Percentiles rank a stretch among this genome's conserved stretches.
Evolutionary conservation across 148 eudicot species (phyloP).

Genomic region (Suaeda aralocaspica): DNA sequence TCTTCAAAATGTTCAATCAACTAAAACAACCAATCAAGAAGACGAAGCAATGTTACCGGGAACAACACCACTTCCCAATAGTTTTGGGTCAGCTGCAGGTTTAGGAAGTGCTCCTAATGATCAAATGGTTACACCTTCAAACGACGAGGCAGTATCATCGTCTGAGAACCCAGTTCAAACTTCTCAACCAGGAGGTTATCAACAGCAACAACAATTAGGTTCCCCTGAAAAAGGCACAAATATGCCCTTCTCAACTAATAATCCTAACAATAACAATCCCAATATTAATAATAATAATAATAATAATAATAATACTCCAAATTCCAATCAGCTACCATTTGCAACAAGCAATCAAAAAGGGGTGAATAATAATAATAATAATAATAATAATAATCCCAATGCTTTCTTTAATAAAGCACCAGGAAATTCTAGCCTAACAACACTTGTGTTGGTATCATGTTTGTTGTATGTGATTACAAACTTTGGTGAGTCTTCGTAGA

Average conservation of each 20-base stretch:
- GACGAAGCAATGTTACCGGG: neutral
- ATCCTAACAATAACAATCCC: neutral
- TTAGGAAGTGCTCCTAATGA: neutral
- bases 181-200: slow-evolving; percentile 4
- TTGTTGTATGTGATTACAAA: neutral
- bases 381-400: neutral
- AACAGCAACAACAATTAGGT: slow-evolving; percentile 10
- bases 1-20: neutral
- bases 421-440: neutral
- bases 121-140: neutral
- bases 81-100: slow-evolving; percentile 9
- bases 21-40: neutral
- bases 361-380: too few species aligned
- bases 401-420: neutral
- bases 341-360: slow-evolving; percentile 4
- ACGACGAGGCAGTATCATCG: neutral
- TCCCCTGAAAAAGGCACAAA: neutral
- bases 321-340: neutral
- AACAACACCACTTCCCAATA: neutral
- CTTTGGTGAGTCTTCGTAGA: slow-evolving; percentile 3
- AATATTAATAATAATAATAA: neutral
- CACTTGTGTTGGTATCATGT: neutral
- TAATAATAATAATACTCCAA: neutral
- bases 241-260: neutral
- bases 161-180: neutral